These are phyloP conservation scores for Alternaria incomplexa DNA, from an alignment of 2,329 filamentous ascomycete species.

Conservation along the genomic window DNA sequence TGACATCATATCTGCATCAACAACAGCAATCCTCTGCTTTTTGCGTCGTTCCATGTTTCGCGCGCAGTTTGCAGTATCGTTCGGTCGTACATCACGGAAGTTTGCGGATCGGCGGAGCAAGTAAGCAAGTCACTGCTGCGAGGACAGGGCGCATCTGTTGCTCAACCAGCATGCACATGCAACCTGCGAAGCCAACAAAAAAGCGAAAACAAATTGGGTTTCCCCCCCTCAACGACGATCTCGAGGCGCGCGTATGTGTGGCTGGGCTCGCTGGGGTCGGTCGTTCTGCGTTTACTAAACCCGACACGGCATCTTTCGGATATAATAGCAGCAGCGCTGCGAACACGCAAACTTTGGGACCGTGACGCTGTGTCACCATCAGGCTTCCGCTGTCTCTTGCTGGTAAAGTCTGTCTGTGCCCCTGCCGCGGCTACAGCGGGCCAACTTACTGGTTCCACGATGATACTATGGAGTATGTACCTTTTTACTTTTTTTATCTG, in stretches of 20 bases:
- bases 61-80: background rate
- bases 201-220: background rate
- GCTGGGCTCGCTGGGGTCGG: background rate
- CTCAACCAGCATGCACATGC: background rate
- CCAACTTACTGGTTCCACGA: background rate
- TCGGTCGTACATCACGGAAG: background rate
- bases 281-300: background rate
- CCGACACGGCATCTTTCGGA: background rate
- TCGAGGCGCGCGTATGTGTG: background rate
- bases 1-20: background rate
- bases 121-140: background rate
- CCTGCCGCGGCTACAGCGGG: background rate
- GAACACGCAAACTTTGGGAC: background rate
- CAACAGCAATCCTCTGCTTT: background rate
- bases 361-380: background rate
- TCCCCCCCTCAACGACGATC: background rate
- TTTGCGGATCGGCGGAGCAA: background rate
- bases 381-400: background rate
- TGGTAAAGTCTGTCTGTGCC: background rate
- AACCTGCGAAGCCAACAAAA: background rate
- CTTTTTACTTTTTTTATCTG: background rate
- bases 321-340: background rate
- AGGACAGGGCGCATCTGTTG: background rate
- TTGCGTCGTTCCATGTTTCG: background rate
- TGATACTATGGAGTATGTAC: background rate